Percentiles rank a stretch among this genome's conserved stretches.
These are phyloP conservation scores for Chionographis japonica DNA, from an alignment of 106 monocot species.

Conservation along the genomic window DNA sequence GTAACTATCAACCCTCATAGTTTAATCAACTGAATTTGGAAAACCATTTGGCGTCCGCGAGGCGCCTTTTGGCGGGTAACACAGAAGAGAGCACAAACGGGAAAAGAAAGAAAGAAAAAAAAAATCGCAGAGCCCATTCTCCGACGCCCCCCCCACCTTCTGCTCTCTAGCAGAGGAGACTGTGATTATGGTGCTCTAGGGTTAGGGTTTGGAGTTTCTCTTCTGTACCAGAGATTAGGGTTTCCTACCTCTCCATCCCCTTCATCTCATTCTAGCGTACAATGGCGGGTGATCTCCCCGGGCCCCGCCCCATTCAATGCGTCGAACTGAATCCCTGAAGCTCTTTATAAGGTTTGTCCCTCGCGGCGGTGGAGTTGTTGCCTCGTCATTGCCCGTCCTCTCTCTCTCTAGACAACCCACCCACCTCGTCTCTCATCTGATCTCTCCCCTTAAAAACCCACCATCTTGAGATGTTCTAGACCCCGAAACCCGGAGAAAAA, in stretches of 20 bases:
- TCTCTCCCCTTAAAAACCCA: background rate
- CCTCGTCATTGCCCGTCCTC: background rate
- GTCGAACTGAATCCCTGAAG: constrained; percentile 7
- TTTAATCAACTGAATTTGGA: background rate
- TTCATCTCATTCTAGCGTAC: background rate
- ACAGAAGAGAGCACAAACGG: background rate
- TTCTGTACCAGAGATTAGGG: background rate
- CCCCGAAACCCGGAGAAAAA: too few species aligned
- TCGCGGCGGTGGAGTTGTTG: constrained; percentile 43
- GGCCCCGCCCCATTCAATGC: constrained; percentile 23
- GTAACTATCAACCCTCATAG: too few species aligned
- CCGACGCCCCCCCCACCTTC: constrained; percentile 7
- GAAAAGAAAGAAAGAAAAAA: background rate
- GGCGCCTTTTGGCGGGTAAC: constrained; percentile 50
- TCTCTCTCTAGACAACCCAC: constrained; percentile 15
- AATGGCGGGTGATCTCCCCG: constrained; percentile 8
- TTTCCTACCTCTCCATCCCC: background rate
- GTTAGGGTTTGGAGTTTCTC: constrained; percentile 13
- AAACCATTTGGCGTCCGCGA: constrained; percentile 29
- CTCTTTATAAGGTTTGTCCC: constrained; percentile 8
- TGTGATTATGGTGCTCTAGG: constrained; percentile 5
- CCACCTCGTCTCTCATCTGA: background rate
- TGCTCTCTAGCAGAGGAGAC: background rate
- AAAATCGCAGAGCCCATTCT: constrained; percentile 11
- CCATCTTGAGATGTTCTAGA: too few species aligned